Evolutionary conservation across 768 basidiomycete species (phyloP).

Genomic region (Suillus ampliporus): DNA sequence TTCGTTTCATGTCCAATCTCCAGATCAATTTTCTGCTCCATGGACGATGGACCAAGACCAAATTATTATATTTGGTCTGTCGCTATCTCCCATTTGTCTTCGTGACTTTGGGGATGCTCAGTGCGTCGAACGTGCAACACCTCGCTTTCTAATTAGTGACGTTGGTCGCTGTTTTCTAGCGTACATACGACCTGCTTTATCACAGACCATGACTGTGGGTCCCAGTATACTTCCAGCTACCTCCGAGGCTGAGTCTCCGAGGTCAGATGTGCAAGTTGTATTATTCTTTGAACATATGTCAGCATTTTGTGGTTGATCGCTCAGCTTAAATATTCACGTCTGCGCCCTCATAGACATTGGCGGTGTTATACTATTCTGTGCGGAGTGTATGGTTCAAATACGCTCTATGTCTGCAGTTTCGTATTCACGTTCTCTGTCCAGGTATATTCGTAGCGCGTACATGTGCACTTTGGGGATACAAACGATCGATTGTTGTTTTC

Average conservation of each 20-base stretch:
- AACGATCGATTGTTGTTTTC: not conserved
- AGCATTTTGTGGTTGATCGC: not conserved
- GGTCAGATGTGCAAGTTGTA: not conserved
- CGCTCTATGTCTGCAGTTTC: not conserved
- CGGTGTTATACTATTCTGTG: slow-evolving; percentile 1
- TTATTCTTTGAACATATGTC: not conserved
- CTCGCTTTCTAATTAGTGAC: not conserved
- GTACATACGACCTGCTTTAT: not conserved
- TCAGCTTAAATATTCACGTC: not conserved
- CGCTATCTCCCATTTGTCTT: slow-evolving; percentile 1
- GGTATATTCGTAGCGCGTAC: not conserved
- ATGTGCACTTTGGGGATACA: not conserved
- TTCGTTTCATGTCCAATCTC: not conserved
- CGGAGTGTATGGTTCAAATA: not conserved
- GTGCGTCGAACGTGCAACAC: not conserved
- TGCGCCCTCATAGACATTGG: not conserved
- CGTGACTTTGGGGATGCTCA: not conserved
- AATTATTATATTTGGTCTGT: not conserved
- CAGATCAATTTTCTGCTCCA: not conserved
- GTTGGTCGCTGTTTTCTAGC: not conserved
- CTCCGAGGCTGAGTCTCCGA: not conserved
- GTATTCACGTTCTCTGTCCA: not conserved
- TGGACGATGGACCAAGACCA: not conserved
- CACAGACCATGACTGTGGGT: not conserved
- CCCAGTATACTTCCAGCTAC: not conserved